Percentiles rank a stretch among this genome's conserved stretches.
Evolutionary conservation across 2,329 filamentous ascomycete genomes (phyloP).

Genomic region (Rhynchosporium agropyri): DNA sequence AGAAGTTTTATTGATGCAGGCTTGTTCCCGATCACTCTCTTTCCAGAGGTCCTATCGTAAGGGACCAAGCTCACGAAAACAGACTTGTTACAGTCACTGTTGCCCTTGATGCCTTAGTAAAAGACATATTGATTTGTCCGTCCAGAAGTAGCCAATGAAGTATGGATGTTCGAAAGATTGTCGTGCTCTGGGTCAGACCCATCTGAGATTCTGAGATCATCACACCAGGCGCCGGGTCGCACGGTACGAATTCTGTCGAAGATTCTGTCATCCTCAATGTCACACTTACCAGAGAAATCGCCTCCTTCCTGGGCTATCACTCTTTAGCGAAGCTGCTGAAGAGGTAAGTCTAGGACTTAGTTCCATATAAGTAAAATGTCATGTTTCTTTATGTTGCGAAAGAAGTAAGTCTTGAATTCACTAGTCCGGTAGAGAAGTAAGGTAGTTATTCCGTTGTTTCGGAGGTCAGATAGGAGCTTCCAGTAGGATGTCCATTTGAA

Average conservation of each 20-base stretch:
- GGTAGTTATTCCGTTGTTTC: constrained; percentile 19
- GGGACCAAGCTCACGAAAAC: background rate
- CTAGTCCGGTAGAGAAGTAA: constrained; percentile 29
- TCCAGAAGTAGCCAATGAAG: background rate
- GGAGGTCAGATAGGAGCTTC: constrained; percentile 30
- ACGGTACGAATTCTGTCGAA: background rate
- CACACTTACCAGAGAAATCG: background rate
- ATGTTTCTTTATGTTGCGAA: constrained; percentile 24
- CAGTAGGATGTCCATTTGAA: constrained; percentile 31
- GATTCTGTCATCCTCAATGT: background rate
- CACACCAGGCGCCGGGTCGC: background rate
- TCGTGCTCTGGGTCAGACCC: background rate
- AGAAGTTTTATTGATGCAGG: background rate
- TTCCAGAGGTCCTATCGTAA: background rate
- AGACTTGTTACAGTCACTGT: background rate
- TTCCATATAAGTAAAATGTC: constrained; percentile 27
- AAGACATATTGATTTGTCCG: background rate
- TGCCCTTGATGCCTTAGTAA: background rate
- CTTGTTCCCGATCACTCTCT: background rate
- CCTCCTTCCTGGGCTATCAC: constrained; percentile 1
- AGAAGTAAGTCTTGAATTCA: constrained; percentile 30
- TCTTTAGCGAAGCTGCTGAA: background rate
- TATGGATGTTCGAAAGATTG: background rate
- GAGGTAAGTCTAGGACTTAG: constrained; percentile 22
- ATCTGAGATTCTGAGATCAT: background rate